Evolutionary conservation across 2,329 filamentous ascomycete species (phyloP), one percentile per base, ranked within the genome.

Genomic region (Ascochyta koolunga): DNA sequence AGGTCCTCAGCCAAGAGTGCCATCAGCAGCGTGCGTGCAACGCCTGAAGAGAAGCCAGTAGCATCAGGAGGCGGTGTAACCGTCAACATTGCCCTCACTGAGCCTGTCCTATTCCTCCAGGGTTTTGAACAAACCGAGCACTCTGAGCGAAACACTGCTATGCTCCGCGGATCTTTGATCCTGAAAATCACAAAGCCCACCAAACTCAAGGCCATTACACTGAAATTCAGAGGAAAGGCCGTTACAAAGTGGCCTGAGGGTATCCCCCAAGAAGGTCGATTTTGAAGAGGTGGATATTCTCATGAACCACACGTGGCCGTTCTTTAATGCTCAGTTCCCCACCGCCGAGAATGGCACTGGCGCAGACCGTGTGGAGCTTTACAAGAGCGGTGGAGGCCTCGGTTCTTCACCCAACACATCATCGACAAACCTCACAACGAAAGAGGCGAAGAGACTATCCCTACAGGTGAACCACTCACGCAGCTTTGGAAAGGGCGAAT

Each of bases 221-320:
- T 99, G 46, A 93, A 90, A 66, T 90, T 99, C 64, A 85, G 88
- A 35, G 95, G 93, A 25, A 89, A 87, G 70, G 91, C 92, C 3
- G 85, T 89, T 60, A 98, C 95, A 1, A 92, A 96, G 70, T 99
- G 95, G 95, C 93, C 95, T 15, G 95, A 98, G 78, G 91, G 86
- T 84, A 95, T 98, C 25, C 93, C 92, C 93, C 0, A 83, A 88
- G 52, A 96, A 96, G 74, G 83, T 88, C 1, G 90, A 96, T 35
- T 86, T 91, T 47, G 89, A 86, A 66, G 92, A 98, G 70, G 89
- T 91, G 59, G 89, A 95, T 63, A 90, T 87, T 3, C 82, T 98
- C 55, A 88, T 96, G 75, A 93, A 90, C 35, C 93, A 97, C 68
- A 93, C 87, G 16, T 87, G 91, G 76, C 93, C 89, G 0, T 98